Evolutionary conservation across 1,139 yeast genomes (phyloP).

Genomic region (Yueomyces sp.): DNA sequence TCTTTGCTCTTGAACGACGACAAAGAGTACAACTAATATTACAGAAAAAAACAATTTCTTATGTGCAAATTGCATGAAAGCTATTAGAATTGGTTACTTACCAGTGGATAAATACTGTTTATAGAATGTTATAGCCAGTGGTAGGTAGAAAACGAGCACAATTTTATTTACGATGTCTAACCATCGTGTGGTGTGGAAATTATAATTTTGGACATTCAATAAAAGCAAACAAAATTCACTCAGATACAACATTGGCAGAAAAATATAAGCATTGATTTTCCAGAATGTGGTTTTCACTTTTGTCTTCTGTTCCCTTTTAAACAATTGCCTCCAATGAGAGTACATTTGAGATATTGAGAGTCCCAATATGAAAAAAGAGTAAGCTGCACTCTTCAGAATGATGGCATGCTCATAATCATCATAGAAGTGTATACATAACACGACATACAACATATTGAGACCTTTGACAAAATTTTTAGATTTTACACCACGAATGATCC

Average conservation of each 20-base stretch:
- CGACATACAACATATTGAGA: slow-evolving; percentile 35
- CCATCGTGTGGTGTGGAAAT: slow-evolving; percentile 20
- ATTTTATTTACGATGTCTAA: slow-evolving; percentile 13
- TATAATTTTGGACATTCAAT: slow-evolving; percentile 35
- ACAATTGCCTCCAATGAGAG: slow-evolving; percentile 17
- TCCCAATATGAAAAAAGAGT: slow-evolving; percentile 22
- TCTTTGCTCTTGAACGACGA: slow-evolving; percentile 1
- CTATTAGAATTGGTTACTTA: background rate
- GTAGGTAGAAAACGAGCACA: slow-evolving; percentile 21
- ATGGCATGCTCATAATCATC: slow-evolving; percentile 32
- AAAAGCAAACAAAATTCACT: slow-evolving; percentile 45
- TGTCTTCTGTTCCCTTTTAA: slow-evolving; percentile 27
- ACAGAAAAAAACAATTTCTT: slow-evolving; percentile 1
- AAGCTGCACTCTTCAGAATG: slow-evolving; percentile 22
- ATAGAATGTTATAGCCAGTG: slow-evolving; percentile 20
- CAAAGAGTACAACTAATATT: slow-evolving; percentile 1
- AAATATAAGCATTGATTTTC: slow-evolving; percentile 30
- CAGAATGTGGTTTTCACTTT: slow-evolving; percentile 29
- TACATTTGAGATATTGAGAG: slow-evolving; percentile 18
- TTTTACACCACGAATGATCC: slow-evolving; percentile 10
- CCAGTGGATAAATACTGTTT: slow-evolving; percentile 10
- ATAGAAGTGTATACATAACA: slow-evolving; percentile 31
- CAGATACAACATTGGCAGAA: slow-evolving; percentile 34
- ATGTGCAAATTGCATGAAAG: background rate
- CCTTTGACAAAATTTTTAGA: slow-evolving; percentile 24